phyloP scores from a whole-genome alignment of 1,284 basidiomycete genomes.

The Trichosporon faecale region DNA sequence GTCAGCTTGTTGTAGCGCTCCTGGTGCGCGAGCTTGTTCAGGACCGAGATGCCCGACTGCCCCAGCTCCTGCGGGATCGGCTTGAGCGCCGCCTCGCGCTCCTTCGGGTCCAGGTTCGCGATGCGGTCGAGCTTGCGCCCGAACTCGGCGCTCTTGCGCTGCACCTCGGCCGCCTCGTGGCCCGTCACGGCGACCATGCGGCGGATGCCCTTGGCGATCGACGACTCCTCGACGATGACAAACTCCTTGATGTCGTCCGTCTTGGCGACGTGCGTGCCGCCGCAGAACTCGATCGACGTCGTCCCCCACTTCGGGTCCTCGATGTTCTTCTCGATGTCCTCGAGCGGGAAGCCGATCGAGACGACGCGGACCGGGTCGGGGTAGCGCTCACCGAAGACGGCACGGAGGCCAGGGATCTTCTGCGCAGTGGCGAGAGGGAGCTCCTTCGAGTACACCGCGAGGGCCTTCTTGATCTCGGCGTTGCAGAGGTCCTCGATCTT shows the following conservation, averaged over 20 bases:
- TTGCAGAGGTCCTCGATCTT: conserved; percentile 81
- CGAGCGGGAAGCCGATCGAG: conserved; percentile 77
- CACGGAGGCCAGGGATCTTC: conserved; percentile 86
- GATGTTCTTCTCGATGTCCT: conserved; percentile 80
- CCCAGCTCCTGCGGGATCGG: conserved; percentile 81
- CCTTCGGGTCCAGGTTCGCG: conserved; percentile 66
- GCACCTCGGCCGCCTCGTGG: conserved; percentile 81
- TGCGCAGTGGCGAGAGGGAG: conserved; percentile 75
- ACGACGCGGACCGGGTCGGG: conserved; percentile 97
- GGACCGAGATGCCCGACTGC: conserved; percentile 80
- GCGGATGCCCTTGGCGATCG: conserved; percentile 96
- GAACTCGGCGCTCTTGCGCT: conserved; percentile 66
- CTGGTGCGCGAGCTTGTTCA: conserved; percentile 76
- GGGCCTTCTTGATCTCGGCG: conserved; percentile 87
- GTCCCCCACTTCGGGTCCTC: conserved; percentile 83
- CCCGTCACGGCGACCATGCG: conserved; percentile 93
- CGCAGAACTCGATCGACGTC: conserved; percentile 95
- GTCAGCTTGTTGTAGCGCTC: conserved; percentile 69
- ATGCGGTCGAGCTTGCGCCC: conserved; percentile 65
- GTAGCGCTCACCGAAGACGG: conserved; percentile 97
- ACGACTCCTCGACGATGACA: conserved; percentile 89
- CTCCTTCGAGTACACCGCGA: conserved; percentile 84
- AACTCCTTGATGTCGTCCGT: conserved; percentile 96
- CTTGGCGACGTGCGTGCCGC: conserved; percentile 95
- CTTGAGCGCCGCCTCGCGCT: conserved; percentile 83